Conservation (phyloP, 2,329 filamentous ascomycete species). For the Dothideomycetes sp. region DNA sequence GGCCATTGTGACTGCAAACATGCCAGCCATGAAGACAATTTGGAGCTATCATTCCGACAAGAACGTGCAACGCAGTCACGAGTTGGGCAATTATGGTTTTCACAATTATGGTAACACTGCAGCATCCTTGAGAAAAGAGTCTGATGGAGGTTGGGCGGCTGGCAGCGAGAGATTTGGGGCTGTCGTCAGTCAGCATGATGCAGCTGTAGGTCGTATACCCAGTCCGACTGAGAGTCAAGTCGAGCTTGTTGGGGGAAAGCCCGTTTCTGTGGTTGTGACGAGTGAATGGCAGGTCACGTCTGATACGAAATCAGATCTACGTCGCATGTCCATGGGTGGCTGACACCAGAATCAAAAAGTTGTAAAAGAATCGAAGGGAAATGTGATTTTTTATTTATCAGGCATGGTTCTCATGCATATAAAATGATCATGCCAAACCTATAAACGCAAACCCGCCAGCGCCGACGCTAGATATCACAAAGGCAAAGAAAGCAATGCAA, state of each 20-base stretch:
- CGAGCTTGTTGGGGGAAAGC: background rate
- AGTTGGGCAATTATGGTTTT: background rate
- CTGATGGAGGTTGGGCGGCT: background rate
- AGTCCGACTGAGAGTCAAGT: background rate
- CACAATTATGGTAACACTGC: background rate
- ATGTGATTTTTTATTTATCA: too few relatives aligned
- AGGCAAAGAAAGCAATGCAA: conserved; percentile 3
- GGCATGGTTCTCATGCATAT: too few relatives aligned
- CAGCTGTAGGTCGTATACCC: background rate
- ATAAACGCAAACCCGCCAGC: conserved; percentile 14
- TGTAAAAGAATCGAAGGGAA: too few relatives aligned
- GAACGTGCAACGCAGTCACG: background rate
- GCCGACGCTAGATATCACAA: conserved; percentile 14
- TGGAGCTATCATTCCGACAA: background rate
- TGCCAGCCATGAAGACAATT: background rate
- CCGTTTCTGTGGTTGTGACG: background rate
- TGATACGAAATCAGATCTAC: too few relatives aligned
- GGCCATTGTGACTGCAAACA: background rate
- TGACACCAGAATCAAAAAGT: too few relatives aligned
- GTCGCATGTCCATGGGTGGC: too few relatives aligned
- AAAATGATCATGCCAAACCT: too few relatives aligned
- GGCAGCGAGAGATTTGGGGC: background rate
- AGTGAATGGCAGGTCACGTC: background rate
- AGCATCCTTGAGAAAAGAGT: too few relatives aligned
- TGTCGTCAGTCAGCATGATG: background rate